These are phyloP conservation scores for Penicillium goetzii DNA, from an alignment of 495 filamentous ascomycete genomes.

Conservation along the genomic window DNA sequence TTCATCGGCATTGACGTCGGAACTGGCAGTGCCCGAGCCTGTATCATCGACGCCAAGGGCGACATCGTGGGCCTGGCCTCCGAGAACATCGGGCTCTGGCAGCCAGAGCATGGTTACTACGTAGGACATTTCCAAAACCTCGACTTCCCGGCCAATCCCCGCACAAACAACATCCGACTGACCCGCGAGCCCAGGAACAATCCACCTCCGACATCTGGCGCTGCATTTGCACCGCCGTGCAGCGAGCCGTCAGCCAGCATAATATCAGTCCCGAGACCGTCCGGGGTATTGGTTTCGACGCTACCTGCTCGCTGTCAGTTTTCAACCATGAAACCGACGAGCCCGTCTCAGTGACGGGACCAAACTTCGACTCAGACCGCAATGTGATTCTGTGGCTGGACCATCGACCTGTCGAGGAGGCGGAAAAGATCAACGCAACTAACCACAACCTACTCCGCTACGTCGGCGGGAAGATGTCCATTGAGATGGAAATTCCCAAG, in stretches of 20 bases:
- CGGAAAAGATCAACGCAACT: conserved; percentile 87
- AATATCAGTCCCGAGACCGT: conserved; percentile 72
- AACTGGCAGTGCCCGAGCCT: conserved; percentile 91
- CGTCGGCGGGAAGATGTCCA: conserved; percentile 95
- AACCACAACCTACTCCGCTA: conserved; percentile 92
- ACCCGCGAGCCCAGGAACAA: conserved; percentile 78
- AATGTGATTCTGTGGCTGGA: conserved; percentile 95
- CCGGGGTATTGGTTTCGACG: conserved; percentile 92
- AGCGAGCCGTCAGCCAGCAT: conserved; percentile 75
- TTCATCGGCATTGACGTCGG: conserved; percentile 97
- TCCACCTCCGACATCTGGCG: conserved; percentile 96
- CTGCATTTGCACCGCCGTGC: conserved; percentile 82
- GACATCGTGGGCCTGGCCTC: conserved; percentile 91
- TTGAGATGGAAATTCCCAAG: conserved; percentile 99
- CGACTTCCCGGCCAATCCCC: not conserved
- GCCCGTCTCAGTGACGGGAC: conserved; percentile 85
- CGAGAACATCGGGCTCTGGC: conserved; percentile 91
- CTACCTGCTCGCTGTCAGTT: conserved; percentile 92
- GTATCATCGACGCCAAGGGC: conserved; percentile 86
- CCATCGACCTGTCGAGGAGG: conserved; percentile 87
- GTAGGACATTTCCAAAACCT: conserved; percentile 46
- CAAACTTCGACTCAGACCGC: conserved; percentile 81
- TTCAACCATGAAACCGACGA: conserved; percentile 87
- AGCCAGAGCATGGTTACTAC: conserved; percentile 89
- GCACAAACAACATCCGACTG: conserved; percentile 11